Percentiles rank a stretch among this genome's conserved stretches.
Conservation (phyloP, 495 filamentous ascomycete genomes). For the Xylaria cubensis region DNA sequence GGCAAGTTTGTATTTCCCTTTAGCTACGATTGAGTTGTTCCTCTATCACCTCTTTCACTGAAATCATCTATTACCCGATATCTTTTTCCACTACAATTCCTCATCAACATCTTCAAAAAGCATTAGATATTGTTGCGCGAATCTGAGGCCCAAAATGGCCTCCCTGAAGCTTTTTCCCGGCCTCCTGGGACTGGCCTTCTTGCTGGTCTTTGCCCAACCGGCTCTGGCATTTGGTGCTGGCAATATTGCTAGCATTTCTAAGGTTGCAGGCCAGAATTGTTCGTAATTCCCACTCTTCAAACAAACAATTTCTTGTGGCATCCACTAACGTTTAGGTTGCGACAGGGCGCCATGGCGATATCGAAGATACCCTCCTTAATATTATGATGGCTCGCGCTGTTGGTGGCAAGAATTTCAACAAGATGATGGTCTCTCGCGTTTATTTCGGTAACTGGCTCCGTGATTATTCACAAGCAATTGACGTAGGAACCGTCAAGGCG, state of each 20-base stretch:
- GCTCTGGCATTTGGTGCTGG: constrained; percentile 85
- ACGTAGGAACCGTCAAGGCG: constrained; percentile 86
- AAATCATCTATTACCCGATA: background rate
- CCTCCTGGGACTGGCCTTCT: constrained; percentile 51
- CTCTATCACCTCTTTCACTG: background rate
- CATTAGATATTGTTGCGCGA: background rate
- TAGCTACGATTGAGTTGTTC: background rate
- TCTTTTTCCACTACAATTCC: background rate
- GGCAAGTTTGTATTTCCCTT: background rate
- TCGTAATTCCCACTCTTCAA: constrained; percentile 25
- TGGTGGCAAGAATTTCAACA: constrained; percentile 85
- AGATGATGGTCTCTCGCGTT: constrained; percentile 83
- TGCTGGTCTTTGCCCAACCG: constrained; percentile 61
- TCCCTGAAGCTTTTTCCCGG: constrained; percentile 48
- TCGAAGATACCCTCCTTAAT: constrained; percentile 84
- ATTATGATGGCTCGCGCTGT: constrained; percentile 76
- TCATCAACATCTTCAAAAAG: constrained; percentile 3
- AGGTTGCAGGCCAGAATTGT: constrained; percentile 83
- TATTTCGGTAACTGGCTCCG: constrained; percentile 93
- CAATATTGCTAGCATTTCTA: constrained; percentile 78
- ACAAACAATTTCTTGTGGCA: background rate
- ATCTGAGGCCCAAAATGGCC: constrained; percentile 41
- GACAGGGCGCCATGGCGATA: constrained; percentile 88
- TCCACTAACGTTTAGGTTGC: constrained; percentile 7
- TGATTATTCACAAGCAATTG: constrained; percentile 81